Conservation (phyloP, 768 basidiomycete species). For the Suillus hirtellus region DNA sequence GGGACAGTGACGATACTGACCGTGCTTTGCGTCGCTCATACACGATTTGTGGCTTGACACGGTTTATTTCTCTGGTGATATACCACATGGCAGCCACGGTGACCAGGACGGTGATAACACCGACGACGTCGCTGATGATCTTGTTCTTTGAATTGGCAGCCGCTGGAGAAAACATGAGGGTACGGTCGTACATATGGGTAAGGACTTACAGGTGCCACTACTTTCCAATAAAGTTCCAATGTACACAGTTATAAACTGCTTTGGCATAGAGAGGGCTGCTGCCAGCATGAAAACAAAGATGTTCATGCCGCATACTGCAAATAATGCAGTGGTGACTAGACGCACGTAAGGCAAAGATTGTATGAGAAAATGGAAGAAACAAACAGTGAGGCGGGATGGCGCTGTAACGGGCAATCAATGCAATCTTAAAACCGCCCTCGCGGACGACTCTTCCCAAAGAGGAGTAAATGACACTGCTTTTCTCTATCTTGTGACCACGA, state of each 20-base stretch:
- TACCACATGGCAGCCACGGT: constrained; percentile 84
- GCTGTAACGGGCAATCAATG: constrained; percentile 72
- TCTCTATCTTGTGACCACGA: constrained; percentile 75
- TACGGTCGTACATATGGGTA: not conserved
- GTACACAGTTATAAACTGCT: constrained; percentile 91
- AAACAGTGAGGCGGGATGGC: constrained; percentile 87
- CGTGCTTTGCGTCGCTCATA: constrained; percentile 70
- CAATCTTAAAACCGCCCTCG: constrained; percentile 87
- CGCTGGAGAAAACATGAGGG: constrained; percentile 12
- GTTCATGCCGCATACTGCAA: constrained; percentile 87
- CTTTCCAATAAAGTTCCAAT: constrained; percentile 76
- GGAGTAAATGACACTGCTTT: constrained; percentile 56
- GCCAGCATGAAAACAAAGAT: constrained; percentile 77
- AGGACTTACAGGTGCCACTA: constrained; percentile 34
- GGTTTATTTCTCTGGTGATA: constrained; percentile 70
- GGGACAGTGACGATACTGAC: constrained; percentile 33
- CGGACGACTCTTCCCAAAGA: constrained; percentile 69
- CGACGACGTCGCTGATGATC: constrained; percentile 68
- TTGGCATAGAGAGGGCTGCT: constrained; percentile 81
- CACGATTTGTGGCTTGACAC: constrained; percentile 65
- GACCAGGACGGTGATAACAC: constrained; percentile 67
- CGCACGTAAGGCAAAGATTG: constrained; percentile 9
- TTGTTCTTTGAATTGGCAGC: constrained; percentile 47
- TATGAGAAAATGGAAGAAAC: constrained; percentile 24
- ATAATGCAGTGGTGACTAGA: constrained; percentile 83